Conservation (phyloP, 2,329 filamentous ascomycete genomes). For the Talaromyces sp. region DNA sequence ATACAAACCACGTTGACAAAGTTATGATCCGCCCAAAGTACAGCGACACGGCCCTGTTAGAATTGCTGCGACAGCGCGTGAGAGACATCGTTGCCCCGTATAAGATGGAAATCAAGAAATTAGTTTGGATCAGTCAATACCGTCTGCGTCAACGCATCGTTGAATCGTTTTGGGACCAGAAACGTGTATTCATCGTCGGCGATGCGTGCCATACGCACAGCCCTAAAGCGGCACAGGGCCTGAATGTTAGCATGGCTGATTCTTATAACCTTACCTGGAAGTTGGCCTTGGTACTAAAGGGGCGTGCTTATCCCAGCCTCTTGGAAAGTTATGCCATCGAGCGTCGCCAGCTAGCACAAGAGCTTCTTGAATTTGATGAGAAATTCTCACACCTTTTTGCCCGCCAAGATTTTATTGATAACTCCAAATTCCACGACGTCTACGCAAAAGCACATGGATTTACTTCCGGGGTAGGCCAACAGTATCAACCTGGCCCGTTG, state of each 20-base stretch:
- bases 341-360: not conserved
- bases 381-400: not conserved
- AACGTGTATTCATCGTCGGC: slow-evolving; percentile 12
- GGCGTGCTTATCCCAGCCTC: slow-evolving; percentile 33
- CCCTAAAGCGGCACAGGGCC: slow-evolving; percentile 12
- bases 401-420: not conserved
- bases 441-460: not conserved
- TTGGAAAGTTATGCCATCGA: not conserved
- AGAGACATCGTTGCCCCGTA: not conserved
- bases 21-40: not conserved
- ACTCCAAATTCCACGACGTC: not conserved
- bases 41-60: not conserved
- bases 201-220: slow-evolving; percentile 13
- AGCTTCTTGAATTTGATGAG: not conserved
- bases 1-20: not conserved
- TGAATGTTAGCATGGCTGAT: slow-evolving; percentile 46
- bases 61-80: not conserved
- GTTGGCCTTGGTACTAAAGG: slow-evolving; percentile 40
- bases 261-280: slow-evolving; percentile 54
- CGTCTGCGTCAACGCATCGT: not conserved
- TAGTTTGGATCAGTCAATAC: not conserved
- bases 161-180: not conserved
- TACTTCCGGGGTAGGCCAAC: not conserved
- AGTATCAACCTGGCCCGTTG: not conserved
- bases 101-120: not conserved